phyloP scores from a whole-genome alignment of 2,329 filamentous ascomycete genomes.

The Chrysosporium queenslandicum region DNA sequence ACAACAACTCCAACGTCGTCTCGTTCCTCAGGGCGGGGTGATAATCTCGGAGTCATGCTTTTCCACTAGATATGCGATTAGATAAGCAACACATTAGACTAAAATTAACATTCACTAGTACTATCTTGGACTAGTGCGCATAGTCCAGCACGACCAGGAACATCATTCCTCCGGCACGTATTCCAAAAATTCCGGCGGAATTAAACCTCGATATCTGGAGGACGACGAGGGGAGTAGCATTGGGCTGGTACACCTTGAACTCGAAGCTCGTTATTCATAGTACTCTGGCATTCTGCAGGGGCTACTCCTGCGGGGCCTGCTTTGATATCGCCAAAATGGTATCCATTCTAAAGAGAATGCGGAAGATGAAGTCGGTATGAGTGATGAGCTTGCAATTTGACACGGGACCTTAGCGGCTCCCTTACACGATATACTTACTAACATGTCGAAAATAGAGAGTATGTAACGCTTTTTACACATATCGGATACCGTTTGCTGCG shows the following conservation, averaged over 20 bases:
- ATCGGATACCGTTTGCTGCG: conserved; percentile 5
- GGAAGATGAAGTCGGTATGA: conserved; percentile 62
- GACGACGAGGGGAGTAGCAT: neutral
- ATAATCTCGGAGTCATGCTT: neutral
- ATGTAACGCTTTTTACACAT: neutral
- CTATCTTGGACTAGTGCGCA: neutral
- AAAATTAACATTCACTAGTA: neutral
- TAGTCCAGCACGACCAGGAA: neutral
- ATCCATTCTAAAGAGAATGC: conserved; percentile 54
- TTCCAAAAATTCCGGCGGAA: conserved; percentile 10
- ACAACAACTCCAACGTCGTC: neutral
- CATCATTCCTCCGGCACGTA: conserved; percentile 1
- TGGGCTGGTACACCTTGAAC: neutral
- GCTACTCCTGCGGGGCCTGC: neutral
- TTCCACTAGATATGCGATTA: conserved; percentile 1
- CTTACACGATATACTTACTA: conserved; percentile 10
- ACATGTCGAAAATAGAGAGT: conserved; percentile 3
- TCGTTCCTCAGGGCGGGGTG: conserved; percentile 1
- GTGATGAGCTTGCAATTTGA: conserved; percentile 25
- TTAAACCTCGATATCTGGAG: neutral
- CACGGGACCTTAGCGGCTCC: conserved; percentile 10
- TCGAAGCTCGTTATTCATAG: too few relatives aligned
- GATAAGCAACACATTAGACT: neutral
- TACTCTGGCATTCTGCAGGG: conserved; percentile 7
- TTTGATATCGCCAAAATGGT: conserved; percentile 31